Conservation (phyloP, 176 grass and related monocot species). For the Panicum miliaceum region DNA sequence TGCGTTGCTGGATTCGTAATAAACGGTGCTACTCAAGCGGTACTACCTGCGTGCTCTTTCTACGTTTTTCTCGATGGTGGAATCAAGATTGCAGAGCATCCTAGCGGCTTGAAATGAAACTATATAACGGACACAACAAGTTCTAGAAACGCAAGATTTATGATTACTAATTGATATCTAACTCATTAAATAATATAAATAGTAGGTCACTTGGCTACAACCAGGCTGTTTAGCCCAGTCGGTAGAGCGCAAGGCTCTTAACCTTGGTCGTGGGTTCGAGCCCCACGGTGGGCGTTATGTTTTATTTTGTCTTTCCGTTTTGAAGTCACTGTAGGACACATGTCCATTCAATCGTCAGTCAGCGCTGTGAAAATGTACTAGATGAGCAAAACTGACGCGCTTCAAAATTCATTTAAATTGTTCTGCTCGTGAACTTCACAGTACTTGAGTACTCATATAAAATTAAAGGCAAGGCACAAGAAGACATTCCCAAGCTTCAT, state of each 20-base stretch:
- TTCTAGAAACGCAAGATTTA: no score
- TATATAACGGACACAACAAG: not conserved
- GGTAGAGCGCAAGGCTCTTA: conserved; percentile 58
- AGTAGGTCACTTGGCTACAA: no score
- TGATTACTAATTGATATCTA: no score
- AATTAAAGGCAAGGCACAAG: not conserved
- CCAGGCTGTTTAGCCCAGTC: no score
- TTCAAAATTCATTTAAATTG: no score
- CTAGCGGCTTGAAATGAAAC: not conserved
- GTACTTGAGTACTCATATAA: not conserved
- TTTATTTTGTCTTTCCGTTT: no score
- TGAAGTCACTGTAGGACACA: no score
- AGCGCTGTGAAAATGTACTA: no score
- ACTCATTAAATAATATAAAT: no score
- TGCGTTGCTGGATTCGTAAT: not conserved
- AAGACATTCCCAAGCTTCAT: not conserved
- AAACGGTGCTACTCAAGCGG: not conserved
- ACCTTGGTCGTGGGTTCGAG: conserved; percentile 73
- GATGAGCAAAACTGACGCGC: no score
- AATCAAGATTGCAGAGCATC: not conserved
- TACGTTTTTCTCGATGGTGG: not conserved
- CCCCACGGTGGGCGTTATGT: conserved; percentile 58
- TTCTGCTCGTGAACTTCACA: not conserved
- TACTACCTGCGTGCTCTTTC: not conserved
- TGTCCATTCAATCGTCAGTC: no score